Base-by-base conservation (phyloP, 2,329 filamentous ascomycete species). In the Pseudopithomyces chartarum region DNA sequence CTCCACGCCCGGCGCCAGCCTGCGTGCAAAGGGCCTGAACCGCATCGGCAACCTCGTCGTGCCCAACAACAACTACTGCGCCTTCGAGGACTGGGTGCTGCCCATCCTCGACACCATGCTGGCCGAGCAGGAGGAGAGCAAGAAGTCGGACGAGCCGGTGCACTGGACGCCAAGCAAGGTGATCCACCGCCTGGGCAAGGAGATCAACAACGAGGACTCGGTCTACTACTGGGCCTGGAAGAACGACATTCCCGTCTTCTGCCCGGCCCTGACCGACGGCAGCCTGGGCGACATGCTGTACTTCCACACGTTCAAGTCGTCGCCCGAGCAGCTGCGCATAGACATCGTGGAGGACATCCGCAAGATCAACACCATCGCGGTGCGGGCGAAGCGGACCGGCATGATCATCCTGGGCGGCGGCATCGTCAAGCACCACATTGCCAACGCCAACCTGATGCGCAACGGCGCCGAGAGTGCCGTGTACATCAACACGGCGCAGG, bases 221-320 rank as follows among this genome's bases (percentile, higher is more conserved):
- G 92, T 98, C 20, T 95, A 93, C 75, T 97, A 98, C 81, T 99
- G 95, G 95, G 94, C 94, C 0, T 96, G 90, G 80, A 95, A 93
- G 79, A 98, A 99, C 79, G 82, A 95, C 74, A 98, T 99, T 55
- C 95, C 95, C 0, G 90, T 99, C 15, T 99, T 99, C 81, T 98
- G 94, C 72, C 95, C 95, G 0, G 95, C 95, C 6, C 81, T 99
- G 67, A 99, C 95, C 0, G 95, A 99, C 71, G 95, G 95, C 17
- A 96, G 91, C 66, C 79, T 99, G 19, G 95, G 95, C 5, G 95
- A 99, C 76, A 99, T 99, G 95, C 82, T 99, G 39, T 98, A 97
- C 79, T 98, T 99, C 76, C 94, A 99, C 79, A 96, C 93, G 1
- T 99, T 92, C 85, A 95, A 94, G 75, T 79, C 91, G 0, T 93